Conservation (phyloP, 805 yeast genomes). For the Starmerella apis region DNA sequence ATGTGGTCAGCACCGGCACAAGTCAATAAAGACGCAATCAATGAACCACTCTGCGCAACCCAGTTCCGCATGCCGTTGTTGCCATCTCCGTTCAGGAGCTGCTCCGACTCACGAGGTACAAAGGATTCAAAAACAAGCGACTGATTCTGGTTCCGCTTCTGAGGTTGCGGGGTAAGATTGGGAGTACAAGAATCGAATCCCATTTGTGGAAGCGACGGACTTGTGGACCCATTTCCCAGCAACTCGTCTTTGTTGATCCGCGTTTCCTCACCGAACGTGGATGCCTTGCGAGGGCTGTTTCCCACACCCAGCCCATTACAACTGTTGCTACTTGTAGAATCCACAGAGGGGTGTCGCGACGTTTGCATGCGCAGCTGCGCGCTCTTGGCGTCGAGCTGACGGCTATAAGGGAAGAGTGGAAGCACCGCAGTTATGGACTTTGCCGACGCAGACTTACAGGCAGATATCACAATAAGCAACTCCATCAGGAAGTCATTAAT, state of each 20-base stretch:
- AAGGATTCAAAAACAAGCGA: neutral
- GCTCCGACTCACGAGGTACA: neutral
- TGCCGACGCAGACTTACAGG: slow-evolving; percentile 87
- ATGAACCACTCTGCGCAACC: slow-evolving; percentile 92
- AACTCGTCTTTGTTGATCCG: neutral
- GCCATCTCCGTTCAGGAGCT: slow-evolving; percentile 33
- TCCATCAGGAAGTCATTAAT: slow-evolving; percentile 83
- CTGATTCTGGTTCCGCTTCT: neutral
- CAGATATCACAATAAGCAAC: slow-evolving; percentile 72
- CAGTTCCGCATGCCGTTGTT: slow-evolving; percentile 71
- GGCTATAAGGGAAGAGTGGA: slow-evolving; percentile 88
- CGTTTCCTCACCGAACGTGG: slow-evolving; percentile 22
- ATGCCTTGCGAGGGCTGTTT: slow-evolving; percentile 21
- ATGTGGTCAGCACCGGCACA: slow-evolving; percentile 94
- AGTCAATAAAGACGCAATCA: slow-evolving; percentile 75
- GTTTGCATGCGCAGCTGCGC: slow-evolving; percentile 3
- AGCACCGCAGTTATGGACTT: slow-evolving; percentile 78
- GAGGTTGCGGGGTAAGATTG: neutral
- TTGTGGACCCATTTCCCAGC: neutral
- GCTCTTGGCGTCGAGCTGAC: slow-evolving; percentile 72
- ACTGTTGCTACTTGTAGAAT: neutral
- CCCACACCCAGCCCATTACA: neutral
- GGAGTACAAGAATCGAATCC: neutral
- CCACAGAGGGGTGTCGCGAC: neutral
- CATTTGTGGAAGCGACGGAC: neutral